Conservation (phyloP, 306 rosid species). For the Pterocarpus macrocarpus region DNA sequence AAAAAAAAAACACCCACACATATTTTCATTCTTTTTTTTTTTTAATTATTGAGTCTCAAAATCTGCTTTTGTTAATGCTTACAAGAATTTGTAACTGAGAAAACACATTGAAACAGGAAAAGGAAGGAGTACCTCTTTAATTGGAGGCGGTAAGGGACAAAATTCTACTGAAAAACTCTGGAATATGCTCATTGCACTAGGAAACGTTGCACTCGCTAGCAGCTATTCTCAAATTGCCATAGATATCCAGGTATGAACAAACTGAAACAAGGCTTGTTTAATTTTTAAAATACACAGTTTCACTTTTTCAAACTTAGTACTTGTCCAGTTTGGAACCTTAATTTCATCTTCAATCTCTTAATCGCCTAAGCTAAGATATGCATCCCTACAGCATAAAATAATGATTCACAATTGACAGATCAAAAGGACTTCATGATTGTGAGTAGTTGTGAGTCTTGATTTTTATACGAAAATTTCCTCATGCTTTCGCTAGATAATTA, state of each 20-base stretch:
- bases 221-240: constrained; percentile 51
- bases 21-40: neutral
- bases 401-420: too few relatives aligned
- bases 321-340: neutral
- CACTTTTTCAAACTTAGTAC: neutral
- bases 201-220: constrained; percentile 69
- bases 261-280: neutral
- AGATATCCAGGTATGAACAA: constrained; percentile 57
- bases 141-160: constrained; percentile 39
- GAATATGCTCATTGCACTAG: constrained; percentile 62
- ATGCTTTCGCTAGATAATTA: neutral
- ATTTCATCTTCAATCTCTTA: neutral
- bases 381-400: too few relatives aligned
- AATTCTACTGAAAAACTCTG: constrained; percentile 45
- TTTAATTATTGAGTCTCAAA: neutral
- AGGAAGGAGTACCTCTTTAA: constrained; percentile 47
- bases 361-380: too few relatives aligned
- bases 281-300: neutral
- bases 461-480: neutral
- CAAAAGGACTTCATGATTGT: too few relatives aligned
- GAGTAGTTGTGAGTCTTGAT: neutral
- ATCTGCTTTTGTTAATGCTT: neutral
- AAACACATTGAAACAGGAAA: constrained; percentile 46
- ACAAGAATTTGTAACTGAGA: neutral
- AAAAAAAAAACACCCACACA: too few relatives aligned